Evolutionary conservation across 1,284 basidiomycete species (phyloP).

Genomic region (Vanrija pseudolonga): DNA sequence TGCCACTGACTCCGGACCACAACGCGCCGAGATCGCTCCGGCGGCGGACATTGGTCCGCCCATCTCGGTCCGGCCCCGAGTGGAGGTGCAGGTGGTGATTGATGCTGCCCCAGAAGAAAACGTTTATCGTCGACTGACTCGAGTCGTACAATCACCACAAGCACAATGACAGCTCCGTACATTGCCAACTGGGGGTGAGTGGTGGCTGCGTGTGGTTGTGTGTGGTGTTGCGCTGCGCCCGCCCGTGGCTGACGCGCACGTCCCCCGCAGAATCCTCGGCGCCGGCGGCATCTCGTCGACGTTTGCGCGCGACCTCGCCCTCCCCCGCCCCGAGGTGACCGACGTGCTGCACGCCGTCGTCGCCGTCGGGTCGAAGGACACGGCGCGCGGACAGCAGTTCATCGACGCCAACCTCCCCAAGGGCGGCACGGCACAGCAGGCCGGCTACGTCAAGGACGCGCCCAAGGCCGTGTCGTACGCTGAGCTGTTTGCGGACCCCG

Average conservation of each 20-base stretch:
- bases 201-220: neutral
- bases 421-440: conserved; percentile 31
- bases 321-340: conserved; percentile 31
- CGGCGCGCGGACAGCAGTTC: conserved; percentile 47
- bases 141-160: neutral
- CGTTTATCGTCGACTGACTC: too few relatives aligned
- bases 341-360: conserved; percentile 51
- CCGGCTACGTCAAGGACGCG: conserved; percentile 21
- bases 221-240: too few relatives aligned
- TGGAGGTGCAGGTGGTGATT: too few relatives aligned
- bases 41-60: too few relatives aligned
- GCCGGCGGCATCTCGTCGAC: conserved; percentile 37
- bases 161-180: conserved; percentile 8
- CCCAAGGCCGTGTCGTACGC: conserved; percentile 43
- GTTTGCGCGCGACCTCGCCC: conserved; percentile 50
- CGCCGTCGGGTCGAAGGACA: conserved; percentile 49
- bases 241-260: neutral
- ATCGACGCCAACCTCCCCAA: conserved; percentile 37
- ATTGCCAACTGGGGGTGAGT: conserved; percentile 11
- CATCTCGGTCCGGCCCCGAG: too few relatives aligned
- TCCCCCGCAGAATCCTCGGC: conserved; percentile 12
- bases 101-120: neutral
- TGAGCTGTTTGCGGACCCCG: conserved; percentile 46
- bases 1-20: too few relatives aligned
- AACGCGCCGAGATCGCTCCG: too few relatives aligned